Percentiles rank a stretch among this genome's conserved stretches.
These are phyloP conservation scores for Luffa acutangula DNA, from an alignment of 306 rosid species.

Conservation along the genomic window DNA sequence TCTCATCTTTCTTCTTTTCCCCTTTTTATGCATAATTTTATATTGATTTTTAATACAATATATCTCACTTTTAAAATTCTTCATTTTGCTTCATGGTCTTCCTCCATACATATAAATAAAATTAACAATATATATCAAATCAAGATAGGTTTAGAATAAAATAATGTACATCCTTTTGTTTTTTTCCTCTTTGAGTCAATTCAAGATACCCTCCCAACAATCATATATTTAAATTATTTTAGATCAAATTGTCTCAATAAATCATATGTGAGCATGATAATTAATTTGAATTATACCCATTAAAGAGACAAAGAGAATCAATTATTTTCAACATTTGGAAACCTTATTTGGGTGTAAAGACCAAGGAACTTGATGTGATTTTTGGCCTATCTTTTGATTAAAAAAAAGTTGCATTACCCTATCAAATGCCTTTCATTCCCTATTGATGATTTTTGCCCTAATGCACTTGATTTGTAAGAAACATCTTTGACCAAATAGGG, in stretches of 20 bases:
- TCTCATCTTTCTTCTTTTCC: neutral
- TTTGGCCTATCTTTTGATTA: neutral
- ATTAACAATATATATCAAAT: neutral
- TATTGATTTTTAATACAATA: neutral
- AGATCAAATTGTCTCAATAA: neutral
- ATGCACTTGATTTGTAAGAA: neutral
- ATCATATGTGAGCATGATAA: neutral
- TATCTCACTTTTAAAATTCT: neutral
- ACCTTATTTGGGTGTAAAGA: neutral
- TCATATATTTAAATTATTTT: neutral
- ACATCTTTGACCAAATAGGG: neutral
- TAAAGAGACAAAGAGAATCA: conserved; percentile 6
- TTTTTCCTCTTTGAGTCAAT: neutral
- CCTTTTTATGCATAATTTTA: neutral
- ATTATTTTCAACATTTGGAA: neutral
- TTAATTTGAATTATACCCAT: neutral
- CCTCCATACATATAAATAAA: neutral
- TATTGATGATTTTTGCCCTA: neutral
- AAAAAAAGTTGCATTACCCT: neutral
- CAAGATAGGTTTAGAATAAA: neutral
- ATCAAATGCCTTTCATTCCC: neutral
- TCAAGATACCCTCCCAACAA: neutral
- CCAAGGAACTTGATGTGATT: conserved; percentile 1
- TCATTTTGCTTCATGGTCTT: neutral
- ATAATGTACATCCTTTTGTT: neutral